A percentile compares a stretch with the other conserved stretches of the same genome.
These are phyloP conservation scores for Fraxinus sp. DNA, from an alignment of 305 asterid species.

Conservation along the genomic window DNA sequence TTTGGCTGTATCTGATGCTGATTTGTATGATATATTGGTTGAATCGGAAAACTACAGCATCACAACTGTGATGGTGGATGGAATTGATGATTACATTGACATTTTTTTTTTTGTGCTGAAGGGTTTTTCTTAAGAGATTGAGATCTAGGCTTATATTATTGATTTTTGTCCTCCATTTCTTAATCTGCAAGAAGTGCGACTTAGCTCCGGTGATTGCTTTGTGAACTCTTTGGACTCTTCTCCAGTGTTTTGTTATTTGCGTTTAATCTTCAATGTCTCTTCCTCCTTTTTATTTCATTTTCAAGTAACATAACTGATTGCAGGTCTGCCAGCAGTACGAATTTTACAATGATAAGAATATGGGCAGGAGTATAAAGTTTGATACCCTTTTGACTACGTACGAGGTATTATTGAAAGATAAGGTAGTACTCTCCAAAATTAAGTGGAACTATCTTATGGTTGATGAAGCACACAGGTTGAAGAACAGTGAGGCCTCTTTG, in stretches of 20 bases:
- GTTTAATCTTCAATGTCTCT: not conserved
- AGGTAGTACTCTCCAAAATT: constrained; percentile 84
- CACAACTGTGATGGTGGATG: not conserved
- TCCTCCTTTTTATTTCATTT: not conserved
- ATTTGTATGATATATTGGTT: constrained; percentile 1
- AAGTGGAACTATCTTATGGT: constrained; percentile 99
- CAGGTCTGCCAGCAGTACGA: constrained; percentile 98
- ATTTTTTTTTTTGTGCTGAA: not conserved
- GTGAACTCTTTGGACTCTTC: not conserved
- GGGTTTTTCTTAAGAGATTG: not conserved
- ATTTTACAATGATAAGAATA: constrained; percentile 72
- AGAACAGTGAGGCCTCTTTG: constrained; percentile 97
- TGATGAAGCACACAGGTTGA: constrained; percentile 98
- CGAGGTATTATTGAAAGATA: constrained; percentile 94
- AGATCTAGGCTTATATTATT: not conserved
- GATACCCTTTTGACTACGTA: constrained; percentile 94
- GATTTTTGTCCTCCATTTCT: not conserved
- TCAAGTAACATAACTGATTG: constrained; percentile 24
- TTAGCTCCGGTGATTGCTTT: not conserved
- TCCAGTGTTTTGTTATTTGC: not conserved
- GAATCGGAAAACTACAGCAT: not conserved
- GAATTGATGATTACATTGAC: not conserved
- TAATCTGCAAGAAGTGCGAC: not conserved
- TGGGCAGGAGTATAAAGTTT: constrained; percentile 70
- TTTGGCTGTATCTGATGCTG: constrained; percentile 12